Percentiles rank a stretch among this genome's conserved stretches.
These are phyloP conservation scores for Micromonas commoda DNA, from an alignment of 139 green algal genomes.

Conservation along the genomic window DNA sequence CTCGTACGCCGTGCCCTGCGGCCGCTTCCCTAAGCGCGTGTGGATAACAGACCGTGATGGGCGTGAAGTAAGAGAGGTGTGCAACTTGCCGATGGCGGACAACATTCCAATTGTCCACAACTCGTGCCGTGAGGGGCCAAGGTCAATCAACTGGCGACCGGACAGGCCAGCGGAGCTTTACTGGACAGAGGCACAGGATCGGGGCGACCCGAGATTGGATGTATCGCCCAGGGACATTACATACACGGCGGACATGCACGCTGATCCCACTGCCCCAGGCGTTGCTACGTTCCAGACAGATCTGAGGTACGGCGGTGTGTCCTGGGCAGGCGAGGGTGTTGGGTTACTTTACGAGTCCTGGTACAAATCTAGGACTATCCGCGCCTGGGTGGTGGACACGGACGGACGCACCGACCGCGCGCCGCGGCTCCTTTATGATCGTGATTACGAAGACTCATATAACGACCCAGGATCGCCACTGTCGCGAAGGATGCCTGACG, in stretches of 20 bases:
- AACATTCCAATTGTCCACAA: conserved; percentile 94
- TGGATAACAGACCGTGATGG: conserved; percentile 58
- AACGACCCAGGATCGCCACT: conserved; percentile 78
- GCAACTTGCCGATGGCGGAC: conserved; percentile 79
- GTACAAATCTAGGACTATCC: conserved; percentile 41
- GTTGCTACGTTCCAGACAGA: conserved; percentile 42
- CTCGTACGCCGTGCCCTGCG: conserved; percentile 67
- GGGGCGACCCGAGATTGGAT: conserved; percentile 77
- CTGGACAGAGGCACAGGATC: conserved; percentile 47
- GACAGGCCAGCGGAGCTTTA: conserved; percentile 22
- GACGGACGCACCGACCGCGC: neutral
- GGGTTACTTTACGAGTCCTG: conserved; percentile 83
- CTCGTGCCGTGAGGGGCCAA: conserved; percentile 62
- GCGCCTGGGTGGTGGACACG: neutral
- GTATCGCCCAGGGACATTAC: conserved; percentile 86
- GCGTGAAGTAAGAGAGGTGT: conserved; percentile 63
- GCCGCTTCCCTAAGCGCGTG: conserved; percentile 77
- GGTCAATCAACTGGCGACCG: conserved; percentile 73
- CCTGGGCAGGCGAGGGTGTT: conserved; percentile 74
- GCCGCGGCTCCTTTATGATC: conserved; percentile 3
- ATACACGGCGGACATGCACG: conserved; percentile 61
- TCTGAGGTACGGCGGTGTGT: conserved; percentile 69
- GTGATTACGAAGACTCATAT: conserved; percentile 92
- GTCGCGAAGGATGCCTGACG: conserved; percentile 53
- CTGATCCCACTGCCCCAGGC: conserved; percentile 29